phyloP scores from a whole-genome alignment of 768 basidiomycete species.

The Galerina marginata region DNA sequence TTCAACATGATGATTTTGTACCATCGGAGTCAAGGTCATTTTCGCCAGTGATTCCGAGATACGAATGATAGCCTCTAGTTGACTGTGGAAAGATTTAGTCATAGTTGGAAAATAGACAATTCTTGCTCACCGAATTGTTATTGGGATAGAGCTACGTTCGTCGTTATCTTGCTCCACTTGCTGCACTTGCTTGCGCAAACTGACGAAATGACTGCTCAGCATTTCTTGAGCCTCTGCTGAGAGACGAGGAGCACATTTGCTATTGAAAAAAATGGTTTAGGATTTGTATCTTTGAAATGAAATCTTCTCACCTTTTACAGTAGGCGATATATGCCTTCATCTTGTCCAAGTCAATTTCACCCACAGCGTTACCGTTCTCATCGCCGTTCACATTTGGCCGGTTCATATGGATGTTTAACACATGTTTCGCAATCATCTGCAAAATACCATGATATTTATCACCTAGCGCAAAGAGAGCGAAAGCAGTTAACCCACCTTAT shows the following conservation, averaged over 20 bases:
- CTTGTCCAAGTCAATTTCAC: conserved; percentile 95
- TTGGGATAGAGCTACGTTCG: conserved; percentile 96
- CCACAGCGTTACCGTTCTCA: conserved; percentile 69
- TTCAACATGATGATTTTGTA: conserved; percentile 93
- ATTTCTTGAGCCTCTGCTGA: conserved; percentile 95
- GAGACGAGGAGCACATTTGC: conserved; percentile 95
- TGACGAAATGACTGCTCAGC: conserved; percentile 94
- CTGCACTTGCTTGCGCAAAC: conserved; percentile 90
- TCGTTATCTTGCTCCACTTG: conserved; percentile 97
- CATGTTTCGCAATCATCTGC: conserved; percentile 94
- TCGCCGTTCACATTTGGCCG: conserved; percentile 68
- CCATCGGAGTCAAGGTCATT: conserved; percentile 84
- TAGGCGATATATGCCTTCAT: conserved; percentile 98
- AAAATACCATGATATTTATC: conserved; percentile 8
- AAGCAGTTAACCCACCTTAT: conserved; percentile 63
- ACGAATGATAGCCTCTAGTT: conserved; percentile 98
- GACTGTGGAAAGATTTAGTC: conserved; percentile 43
- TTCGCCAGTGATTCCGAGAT: conserved; percentile 98
- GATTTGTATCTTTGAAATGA: not conserved
- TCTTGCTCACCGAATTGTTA: conserved; percentile 84
- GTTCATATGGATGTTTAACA: conserved; percentile 99
- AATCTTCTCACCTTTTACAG: conserved; percentile 78
- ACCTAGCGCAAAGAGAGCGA: not conserved
- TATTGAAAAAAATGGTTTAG: conserved; percentile 32
- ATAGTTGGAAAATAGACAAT: not conserved